phyloP scores from a whole-genome alignment of 192 early-diverging fungal species.

The Coemansia sp. region DNA sequence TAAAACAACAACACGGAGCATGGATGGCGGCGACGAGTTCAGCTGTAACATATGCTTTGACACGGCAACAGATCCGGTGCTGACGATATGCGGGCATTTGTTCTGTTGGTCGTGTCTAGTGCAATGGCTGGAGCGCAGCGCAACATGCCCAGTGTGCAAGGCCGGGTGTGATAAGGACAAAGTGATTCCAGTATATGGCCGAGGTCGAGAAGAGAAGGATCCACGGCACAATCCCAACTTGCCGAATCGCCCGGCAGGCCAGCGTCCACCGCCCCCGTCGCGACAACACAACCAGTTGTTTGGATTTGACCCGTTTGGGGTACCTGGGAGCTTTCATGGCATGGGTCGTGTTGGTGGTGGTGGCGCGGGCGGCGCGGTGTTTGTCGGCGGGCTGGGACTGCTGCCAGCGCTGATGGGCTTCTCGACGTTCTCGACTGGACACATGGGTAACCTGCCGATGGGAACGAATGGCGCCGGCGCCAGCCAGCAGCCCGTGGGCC shows the following conservation, averaged over 20 bases:
- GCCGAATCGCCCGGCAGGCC: conserved; percentile 76
- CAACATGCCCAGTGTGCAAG: conserved; percentile 83
- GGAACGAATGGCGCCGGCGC: conserved; percentile 6
- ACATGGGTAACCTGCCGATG: conserved; percentile 14
- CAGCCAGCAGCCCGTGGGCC: conserved; percentile 47
- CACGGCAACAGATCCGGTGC: conserved; percentile 70
- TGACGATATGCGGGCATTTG: conserved; percentile 79
- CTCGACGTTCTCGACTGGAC: conserved; percentile 19
- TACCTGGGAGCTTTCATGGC: conserved; percentile 59
- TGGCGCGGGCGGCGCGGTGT: conserved; percentile 48
- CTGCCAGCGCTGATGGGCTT: conserved; percentile 74
- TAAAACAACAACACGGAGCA: background rate
- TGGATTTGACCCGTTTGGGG: conserved; percentile 61
- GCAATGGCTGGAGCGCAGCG: conserved; percentile 78
- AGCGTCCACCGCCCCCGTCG: conserved; percentile 71
- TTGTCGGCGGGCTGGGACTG: conserved; percentile 70
- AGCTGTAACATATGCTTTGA: conserved; percentile 67
- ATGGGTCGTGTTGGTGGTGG: conserved; percentile 33
- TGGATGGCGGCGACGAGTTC: conserved; percentile 32
- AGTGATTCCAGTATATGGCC: conserved; percentile 81
- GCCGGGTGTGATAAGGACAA: conserved; percentile 82
- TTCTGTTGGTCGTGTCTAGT: conserved; percentile 77
- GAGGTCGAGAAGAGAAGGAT: conserved; percentile 75
- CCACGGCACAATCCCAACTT: conserved; percentile 59
- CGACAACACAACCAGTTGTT: conserved; percentile 60